Percentiles rank a stretch among this genome's conserved stretches.
These are phyloP conservation scores for Colletotrichum tofieldiae DNA, from an alignment of 2,329 filamentous ascomycete species.

Conservation along the genomic window DNA sequence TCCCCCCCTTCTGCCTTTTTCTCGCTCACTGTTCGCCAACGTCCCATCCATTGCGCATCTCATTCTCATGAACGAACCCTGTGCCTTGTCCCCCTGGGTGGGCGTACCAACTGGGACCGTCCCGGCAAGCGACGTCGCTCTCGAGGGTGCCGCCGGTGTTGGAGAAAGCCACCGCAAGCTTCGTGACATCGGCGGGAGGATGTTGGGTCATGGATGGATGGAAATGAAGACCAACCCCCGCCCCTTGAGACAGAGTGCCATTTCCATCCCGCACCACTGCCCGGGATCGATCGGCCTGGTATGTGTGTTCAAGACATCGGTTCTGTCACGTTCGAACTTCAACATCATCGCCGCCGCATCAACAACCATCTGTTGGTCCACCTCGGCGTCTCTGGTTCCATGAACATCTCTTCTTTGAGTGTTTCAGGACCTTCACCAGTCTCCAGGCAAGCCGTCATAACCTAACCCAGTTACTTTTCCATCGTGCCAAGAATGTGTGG, in stretches of 20 bases:
- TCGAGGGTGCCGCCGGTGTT: neutral
- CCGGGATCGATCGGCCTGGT: slow-evolving; percentile 4
- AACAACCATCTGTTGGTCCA: neutral
- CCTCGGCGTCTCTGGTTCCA: neutral
- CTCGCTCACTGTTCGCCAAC: slow-evolving; percentile 10
- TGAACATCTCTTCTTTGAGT: neutral
- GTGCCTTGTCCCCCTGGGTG: neutral
- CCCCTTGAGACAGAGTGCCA: slow-evolving; percentile 10
- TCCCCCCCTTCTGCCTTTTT: neutral
- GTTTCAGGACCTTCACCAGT: neutral
- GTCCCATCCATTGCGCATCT: slow-evolving; percentile 2
- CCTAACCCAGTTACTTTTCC: neutral
- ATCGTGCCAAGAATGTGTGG: slow-evolving; percentile 4
- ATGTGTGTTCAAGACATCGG: neutral
- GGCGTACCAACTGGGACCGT: neutral
- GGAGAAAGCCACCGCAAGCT: slow-evolving; percentile 3
- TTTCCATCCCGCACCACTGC: slow-evolving; percentile 11
- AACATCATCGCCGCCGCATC: neutral
- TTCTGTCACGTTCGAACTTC: neutral
- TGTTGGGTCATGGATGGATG: slow-evolving; percentile 9
- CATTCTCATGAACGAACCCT: neutral
- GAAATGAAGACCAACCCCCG: neutral
- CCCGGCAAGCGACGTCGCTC: neutral
- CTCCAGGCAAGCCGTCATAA: neutral
- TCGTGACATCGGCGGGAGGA: slow-evolving; percentile 4